Evolutionary conservation across 1,139 yeast species (phyloP).

Genomic region (Pneumocystis wakefieldiae): DNA sequence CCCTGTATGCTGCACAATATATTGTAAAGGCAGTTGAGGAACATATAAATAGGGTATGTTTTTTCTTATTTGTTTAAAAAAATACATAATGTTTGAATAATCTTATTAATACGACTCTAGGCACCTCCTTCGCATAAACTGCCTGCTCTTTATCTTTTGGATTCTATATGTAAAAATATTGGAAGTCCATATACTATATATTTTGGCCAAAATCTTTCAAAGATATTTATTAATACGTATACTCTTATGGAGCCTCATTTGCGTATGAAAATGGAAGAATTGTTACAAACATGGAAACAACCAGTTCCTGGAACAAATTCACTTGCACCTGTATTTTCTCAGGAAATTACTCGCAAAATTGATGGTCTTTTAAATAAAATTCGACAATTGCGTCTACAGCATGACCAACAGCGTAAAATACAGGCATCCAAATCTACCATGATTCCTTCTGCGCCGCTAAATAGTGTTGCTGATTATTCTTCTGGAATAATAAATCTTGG

Average conservation of each 20-base stretch:
- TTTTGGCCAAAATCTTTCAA: conserved; percentile 52
- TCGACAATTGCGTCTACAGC: conserved; percentile 22
- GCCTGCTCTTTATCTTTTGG: conserved; percentile 68
- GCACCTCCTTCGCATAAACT: conserved; percentile 71
- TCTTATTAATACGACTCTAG: conserved; percentile 12
- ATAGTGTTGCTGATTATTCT: neutral
- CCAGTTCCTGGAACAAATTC: conserved; percentile 39
- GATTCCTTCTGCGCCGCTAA: neutral
- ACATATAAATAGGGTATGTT: conserved; percentile 28
- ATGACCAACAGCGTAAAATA: conserved; percentile 10
- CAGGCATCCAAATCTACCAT: neutral
- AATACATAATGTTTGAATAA: neutral
- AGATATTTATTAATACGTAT: conserved; percentile 61
- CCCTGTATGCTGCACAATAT: conserved; percentile 57
- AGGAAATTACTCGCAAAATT: conserved; percentile 53
- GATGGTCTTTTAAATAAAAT: conserved; percentile 57
- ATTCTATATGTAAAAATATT: conserved; percentile 82
- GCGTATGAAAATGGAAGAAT: conserved; percentile 54
- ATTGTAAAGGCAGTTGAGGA: conserved; percentile 59
- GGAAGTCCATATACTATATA: conserved; percentile 75
- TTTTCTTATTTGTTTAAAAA: neutral
- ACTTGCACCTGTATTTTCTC: conserved; percentile 50
- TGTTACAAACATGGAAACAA: conserved; percentile 78
- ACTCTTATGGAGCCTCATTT: conserved; percentile 61
- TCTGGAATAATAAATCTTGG: neutral